phyloP scores from a whole-genome alignment of 2,329 filamentous ascomycete genomes.

The Tolypocladium album region DNA sequence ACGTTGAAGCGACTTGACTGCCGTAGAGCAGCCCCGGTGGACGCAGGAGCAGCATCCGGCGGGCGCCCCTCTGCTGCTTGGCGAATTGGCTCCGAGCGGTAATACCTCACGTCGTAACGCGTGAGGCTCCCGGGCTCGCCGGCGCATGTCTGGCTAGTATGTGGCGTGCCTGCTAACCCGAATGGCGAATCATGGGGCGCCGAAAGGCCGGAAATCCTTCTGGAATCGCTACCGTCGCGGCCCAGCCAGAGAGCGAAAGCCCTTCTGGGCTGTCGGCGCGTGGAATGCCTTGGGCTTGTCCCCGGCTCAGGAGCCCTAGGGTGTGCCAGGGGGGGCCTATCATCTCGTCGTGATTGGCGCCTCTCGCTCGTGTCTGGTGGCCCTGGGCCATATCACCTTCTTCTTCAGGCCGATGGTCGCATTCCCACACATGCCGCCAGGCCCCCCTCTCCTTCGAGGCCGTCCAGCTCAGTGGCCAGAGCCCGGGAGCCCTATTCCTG shows the following conservation, averaged over 20 bases:
- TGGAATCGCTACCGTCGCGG: constrained; percentile 13
- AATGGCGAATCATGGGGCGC: not conserved
- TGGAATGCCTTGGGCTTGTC: constrained; percentile 7
- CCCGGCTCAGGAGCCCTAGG: constrained; percentile 2
- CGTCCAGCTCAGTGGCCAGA: constrained; percentile 15
- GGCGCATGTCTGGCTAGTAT: constrained; percentile 1
- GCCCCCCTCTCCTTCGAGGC: constrained; percentile 7
- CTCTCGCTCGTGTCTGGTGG: constrained; percentile 15
- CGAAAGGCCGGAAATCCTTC: constrained; percentile 15
- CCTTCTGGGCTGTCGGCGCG: constrained; percentile 5
- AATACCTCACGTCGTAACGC: not conserved
- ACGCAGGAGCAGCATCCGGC: not conserved
- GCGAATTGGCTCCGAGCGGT: not conserved
- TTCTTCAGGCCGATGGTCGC: constrained; percentile 22
- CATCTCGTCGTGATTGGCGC: constrained; percentile 20
- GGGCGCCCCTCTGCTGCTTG: not conserved
- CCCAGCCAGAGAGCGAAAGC: not conserved
- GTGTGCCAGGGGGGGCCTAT: constrained; percentile 14
- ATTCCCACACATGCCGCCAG: constrained; percentile 19
- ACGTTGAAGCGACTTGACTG: not conserved
- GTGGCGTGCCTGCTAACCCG: not conserved
- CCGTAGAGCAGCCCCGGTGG: not conserved
- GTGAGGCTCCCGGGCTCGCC: constrained; percentile 9
- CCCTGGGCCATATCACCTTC: constrained; percentile 22
- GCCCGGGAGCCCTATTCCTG: constrained; percentile 6